A percentile compares a stretch with the other conserved stretches of the same genome.
Conservation (phyloP, 768 basidiomycete species). For the Lentinula sp. region DNA sequence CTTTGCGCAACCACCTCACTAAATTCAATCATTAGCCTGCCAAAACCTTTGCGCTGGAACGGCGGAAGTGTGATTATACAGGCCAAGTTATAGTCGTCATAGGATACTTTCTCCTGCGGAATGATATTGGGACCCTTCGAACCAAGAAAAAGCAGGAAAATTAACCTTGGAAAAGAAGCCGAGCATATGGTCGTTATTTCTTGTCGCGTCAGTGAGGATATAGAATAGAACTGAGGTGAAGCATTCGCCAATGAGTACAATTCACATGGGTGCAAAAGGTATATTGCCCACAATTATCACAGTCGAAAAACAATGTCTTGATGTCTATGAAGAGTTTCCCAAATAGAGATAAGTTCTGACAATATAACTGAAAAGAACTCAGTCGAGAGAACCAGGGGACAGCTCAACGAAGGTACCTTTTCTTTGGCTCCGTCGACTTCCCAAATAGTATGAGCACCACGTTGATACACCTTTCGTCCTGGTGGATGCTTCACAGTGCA, state of each 20-base stretch:
- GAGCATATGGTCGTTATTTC: slow-evolving; percentile 74
- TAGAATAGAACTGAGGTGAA: slow-evolving; percentile 73
- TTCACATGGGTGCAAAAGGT: background rate
- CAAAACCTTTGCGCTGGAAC: slow-evolving; percentile 84
- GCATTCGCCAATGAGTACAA: background rate
- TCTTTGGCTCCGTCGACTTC: slow-evolving; percentile 88
- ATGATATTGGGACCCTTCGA: background rate
- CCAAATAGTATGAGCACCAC: slow-evolving; percentile 88
- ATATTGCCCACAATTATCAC: slow-evolving; percentile 66
- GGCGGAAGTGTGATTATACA: slow-evolving; percentile 96
- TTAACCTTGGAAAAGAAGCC: slow-evolving; percentile 67
- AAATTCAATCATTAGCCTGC: slow-evolving; percentile 96
- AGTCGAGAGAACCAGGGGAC: background rate
- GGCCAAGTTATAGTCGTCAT: slow-evolving; percentile 95
- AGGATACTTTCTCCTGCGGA: slow-evolving; percentile 83
- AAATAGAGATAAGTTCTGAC: slow-evolving; percentile 92
- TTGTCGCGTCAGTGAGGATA: slow-evolving; percentile 79
- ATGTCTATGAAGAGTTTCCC: slow-evolving; percentile 99
- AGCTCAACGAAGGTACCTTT: slow-evolving; percentile 48
- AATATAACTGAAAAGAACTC: slow-evolving; percentile 65
- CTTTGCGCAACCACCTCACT: slow-evolving; percentile 45
- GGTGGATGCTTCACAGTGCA: slow-evolving; percentile 74
- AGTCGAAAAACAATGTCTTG: slow-evolving; percentile 91
- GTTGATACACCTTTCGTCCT: slow-evolving; percentile 84
- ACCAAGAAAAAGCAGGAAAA: background rate